Evolutionary conservation across 1,284 basidiomycete species (phyloP), one percentile per base, ranked within the genome.

Genomic region (Tilletia walkeri): DNA sequence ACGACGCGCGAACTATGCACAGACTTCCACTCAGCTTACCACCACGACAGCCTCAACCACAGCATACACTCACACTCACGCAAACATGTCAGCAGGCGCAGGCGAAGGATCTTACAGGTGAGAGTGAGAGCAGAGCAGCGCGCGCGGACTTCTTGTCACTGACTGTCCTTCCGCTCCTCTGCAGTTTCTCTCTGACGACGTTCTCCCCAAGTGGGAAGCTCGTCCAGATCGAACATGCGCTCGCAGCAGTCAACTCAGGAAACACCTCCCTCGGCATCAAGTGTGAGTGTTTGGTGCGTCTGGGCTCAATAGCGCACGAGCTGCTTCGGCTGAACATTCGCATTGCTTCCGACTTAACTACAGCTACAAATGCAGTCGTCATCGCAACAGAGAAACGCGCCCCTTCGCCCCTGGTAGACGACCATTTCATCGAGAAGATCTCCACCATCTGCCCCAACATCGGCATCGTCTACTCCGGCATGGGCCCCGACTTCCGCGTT

Each of bases 351-450:
- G 45, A 36, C 20, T 38, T 65, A 68, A 75, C 59, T 75, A 5
- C 65, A 74, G 95, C 96, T 47, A 92, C 95, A 54, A 98, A 99
- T 85, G 96, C 96, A 68, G 94, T 99, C 79, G 96, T 99, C 74
- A 94, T 99, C 78, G 96, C 96, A 38, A 98, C 96, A 2, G 96
- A 99, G 87, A 99, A 99, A 90, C 98, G 98, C 86, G 90, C 94
- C 9, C 94, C 95, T 18, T 99, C 96, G 20, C 91, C 97, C 78
- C 89, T 99, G 73, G 93, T 99, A 75, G 96, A 99, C 87, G 94
- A 97, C 85, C 92, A 92, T 18, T 93, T 95, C 87, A 88, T 99
- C 75, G 96, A 99, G 84, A 97, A 97, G 86, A 80, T 99, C 73
- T 91, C 93, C 3, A 88, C 94, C 67, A 91, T 99, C 78, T 99